A percentile compares a stretch with the other conserved stretches of the same genome.
These are phyloP conservation scores for Hymenoscyphus occultus DNA, from an alignment of 2,329 filamentous ascomycete species.

Conservation along the genomic window DNA sequence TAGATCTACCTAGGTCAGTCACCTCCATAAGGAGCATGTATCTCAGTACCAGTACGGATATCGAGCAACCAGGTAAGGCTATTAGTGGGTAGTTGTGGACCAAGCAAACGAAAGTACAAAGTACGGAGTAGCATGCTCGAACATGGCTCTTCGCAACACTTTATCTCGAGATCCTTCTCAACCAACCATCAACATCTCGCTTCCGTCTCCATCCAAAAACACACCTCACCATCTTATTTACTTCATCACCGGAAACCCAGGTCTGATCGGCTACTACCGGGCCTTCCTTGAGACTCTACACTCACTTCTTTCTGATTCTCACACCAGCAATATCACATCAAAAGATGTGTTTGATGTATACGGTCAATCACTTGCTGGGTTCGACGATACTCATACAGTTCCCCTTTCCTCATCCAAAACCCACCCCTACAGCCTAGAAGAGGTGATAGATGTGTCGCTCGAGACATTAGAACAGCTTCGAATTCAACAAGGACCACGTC, in stretches of 20 bases:
- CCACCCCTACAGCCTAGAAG: slow-evolving; percentile 46
- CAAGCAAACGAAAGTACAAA: neutral
- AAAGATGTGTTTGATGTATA: slow-evolving; percentile 45
- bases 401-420: slow-evolving; percentile 41
- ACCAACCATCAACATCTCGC: slow-evolving; percentile 21
- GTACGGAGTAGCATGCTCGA: neutral
- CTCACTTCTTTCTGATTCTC: slow-evolving; percentile 46
- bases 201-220: slow-evolving; percentile 19
- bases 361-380: slow-evolving; percentile 55
- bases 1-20: too few species aligned
- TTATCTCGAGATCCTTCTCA: neutral
- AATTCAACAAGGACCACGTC: slow-evolving; percentile 30
- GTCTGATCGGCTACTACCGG: slow-evolving; percentile 69
- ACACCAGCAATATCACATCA: slow-evolving; percentile 36
- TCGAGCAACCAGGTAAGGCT: too few species aligned
- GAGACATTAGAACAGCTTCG: slow-evolving; percentile 22
- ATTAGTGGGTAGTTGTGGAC: neutral
- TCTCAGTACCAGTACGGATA: too few species aligned
- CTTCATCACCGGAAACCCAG: slow-evolving; percentile 75
- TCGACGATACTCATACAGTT: slow-evolving; percentile 51
- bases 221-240: slow-evolving; percentile 52
- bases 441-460: slow-evolving; percentile 44
- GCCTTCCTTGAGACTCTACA: slow-evolving; percentile 62
- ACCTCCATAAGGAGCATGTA: too few species aligned
- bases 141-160: neutral